Evolutionary conservation across 495 filamentous ascomycete species (phyloP), one percentile per base, ranked within the genome.

Genomic region (Penicillium crystallinum): DNA sequence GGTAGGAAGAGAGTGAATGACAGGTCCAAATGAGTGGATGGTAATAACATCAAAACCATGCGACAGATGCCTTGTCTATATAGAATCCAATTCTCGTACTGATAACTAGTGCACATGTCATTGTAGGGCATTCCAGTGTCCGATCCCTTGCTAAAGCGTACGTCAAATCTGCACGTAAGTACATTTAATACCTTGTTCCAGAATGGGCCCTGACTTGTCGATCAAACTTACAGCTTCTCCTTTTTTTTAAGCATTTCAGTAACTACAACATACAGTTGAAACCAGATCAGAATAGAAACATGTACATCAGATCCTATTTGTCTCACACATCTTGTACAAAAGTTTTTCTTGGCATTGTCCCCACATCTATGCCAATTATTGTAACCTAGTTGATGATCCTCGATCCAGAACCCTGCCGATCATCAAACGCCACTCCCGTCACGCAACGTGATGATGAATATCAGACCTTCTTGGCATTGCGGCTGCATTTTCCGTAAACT

Each of bases 111-210:
- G 19, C 14, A 27, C 12, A 42, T 42, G 39, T 27, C 39, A 42
- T 42, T 27, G 39, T 7, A 42, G 17, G 29, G 15, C 43, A 46
- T 46, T 46, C 43, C 43, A 46, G 19, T 10, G 8, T 30, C 15
- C 29, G 29, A 46, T 46, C 43, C 43, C 43, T 46, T 46, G 43
- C 43, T 34, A 46, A 3, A 34, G 43, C 18, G 43, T 46, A 46
- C 43, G 43, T 46, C 43, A 46, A 46, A 14, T 12, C 43, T 15
- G 43, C 43, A 34, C 43, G 43, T 46, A 46, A 46, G 14, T 46
- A 46, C 43, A 46, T 46, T 46, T 22, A 12, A 8, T 17, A 12
- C 15, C 27, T 34, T 19, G 43, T 33, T 21, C 33, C 43, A 34
- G 17, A 17, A 46, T 46, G 43, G 43, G 43, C 6, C 43, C 17